These are phyloP conservation scores for Daldinia loculata DNA, from an alignment of 495 filamentous ascomycete genomes.

Conservation along the genomic window DNA sequence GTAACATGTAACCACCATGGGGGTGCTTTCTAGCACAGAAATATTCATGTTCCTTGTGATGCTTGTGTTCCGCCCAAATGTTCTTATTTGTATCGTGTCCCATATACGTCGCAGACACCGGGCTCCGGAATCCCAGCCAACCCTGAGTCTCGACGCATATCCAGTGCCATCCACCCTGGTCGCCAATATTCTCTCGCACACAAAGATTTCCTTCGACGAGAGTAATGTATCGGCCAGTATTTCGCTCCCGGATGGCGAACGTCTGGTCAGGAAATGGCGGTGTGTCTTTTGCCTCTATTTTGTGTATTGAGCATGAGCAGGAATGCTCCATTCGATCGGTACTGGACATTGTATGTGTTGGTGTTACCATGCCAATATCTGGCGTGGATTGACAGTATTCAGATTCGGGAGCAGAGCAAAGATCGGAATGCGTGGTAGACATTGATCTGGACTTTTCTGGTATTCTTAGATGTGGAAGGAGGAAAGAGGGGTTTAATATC, in stretches of 20 bases:
- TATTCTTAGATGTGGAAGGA: not conserved
- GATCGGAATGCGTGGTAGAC: not conserved
- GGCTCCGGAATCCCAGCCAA: constrained; percentile 7
- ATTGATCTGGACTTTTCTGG: not conserved
- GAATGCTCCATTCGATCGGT: not conserved
- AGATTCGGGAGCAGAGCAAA: not conserved
- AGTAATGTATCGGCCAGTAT: constrained; percentile 1
- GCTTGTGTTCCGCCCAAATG: constrained; percentile 2
- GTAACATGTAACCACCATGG: constrained; percentile 1
- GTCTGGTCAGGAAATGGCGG: not conserved
- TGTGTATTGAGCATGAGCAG: not conserved
- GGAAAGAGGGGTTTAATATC: not conserved
- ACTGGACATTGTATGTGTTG: not conserved
- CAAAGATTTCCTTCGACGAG: not conserved
- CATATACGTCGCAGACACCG: constrained; percentile 5
- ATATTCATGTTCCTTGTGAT: not conserved
- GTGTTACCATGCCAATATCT: not conserved
- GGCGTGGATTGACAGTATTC: not conserved
- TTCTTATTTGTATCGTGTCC: not conserved
- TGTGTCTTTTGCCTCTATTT: not conserved
- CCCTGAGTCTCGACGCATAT: not conserved
- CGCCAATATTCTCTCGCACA: not conserved
- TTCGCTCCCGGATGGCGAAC: not conserved
- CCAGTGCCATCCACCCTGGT: constrained; percentile 15
- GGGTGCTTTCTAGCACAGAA: constrained; percentile 9